phyloP scores from a whole-genome alignment of 1,284 basidiomycete genomes.

The Grifola frondosa region DNA sequence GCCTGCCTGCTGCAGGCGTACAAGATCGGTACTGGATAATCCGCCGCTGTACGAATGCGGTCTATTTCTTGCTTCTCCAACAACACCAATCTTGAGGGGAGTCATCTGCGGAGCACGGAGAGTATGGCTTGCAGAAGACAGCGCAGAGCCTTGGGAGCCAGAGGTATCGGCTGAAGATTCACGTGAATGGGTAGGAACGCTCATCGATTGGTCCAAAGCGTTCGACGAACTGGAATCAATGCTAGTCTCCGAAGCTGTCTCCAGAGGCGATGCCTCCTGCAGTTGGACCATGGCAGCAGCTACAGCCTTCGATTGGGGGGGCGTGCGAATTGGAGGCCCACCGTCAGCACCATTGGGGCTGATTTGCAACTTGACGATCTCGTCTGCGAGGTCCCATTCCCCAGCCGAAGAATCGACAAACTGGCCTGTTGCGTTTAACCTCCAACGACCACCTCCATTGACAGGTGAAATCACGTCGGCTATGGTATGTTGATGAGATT shows the following conservation, averaged over 20 bases:
- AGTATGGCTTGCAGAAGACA: slow-evolving; percentile 53
- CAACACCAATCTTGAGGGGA: slow-evolving; percentile 49
- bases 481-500: slow-evolving; percentile 18
- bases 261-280: slow-evolving; percentile 66
- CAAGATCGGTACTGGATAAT: slow-evolving; percentile 66
- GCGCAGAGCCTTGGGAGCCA: slow-evolving; percentile 52
- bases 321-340: slow-evolving; percentile 56
- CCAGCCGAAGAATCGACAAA: slow-evolving; percentile 54
- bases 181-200: slow-evolving; percentile 63
- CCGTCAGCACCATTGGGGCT: slow-evolving; percentile 52
- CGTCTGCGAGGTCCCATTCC: slow-evolving; percentile 71
- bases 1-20: slow-evolving; percentile 68
- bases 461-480: slow-evolving; percentile 19
- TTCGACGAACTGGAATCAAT: slow-evolving; percentile 67
- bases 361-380: slow-evolving; percentile 70
- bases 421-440: slow-evolving; percentile 60
- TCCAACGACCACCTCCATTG: slow-evolving; percentile 47
- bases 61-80: slow-evolving; percentile 64
- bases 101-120: slow-evolving; percentile 49
- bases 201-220: slow-evolving; percentile 59
- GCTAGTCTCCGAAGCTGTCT: slow-evolving; percentile 68
- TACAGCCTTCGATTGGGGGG: slow-evolving; percentile 58
- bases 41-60: slow-evolving; percentile 80
- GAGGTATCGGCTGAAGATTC: slow-evolving; percentile 75
- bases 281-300: slow-evolving; percentile 52